Percentiles rank a stretch among this genome's conserved stretches.
Conservation (phyloP, 1,284 basidiomycete genomes). For the Trichosporon faecale region DNA sequence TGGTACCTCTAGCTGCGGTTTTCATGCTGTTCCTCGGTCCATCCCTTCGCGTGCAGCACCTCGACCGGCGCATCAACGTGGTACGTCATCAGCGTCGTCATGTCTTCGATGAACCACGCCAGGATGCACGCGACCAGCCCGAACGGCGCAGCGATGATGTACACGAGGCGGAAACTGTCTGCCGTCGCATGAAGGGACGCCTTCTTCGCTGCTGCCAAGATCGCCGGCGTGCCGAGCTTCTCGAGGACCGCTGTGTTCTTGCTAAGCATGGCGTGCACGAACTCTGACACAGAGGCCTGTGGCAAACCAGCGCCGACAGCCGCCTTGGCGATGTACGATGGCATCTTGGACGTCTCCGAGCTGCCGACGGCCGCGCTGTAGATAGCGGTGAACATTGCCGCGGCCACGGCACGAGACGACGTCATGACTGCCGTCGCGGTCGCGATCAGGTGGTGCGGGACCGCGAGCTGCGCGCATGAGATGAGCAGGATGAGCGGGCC, state of each 20-base stretch:
- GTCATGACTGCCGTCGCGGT: slow-evolving; percentile 27
- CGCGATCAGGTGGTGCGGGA: slow-evolving; percentile 30
- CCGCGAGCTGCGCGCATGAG: slow-evolving; percentile 25
- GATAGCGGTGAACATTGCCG: slow-evolving; percentile 23
- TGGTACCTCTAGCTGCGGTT: too few relatives aligned
- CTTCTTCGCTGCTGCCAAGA: slow-evolving; percentile 14
- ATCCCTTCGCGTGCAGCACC: slow-evolving; percentile 17
- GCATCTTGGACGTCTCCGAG: slow-evolving; percentile 19
- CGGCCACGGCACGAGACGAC: slow-evolving; percentile 24
- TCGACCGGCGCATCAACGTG: slow-evolving; percentile 20
- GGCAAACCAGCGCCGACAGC: slow-evolving; percentile 24
- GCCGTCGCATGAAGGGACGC: slow-evolving; percentile 9
- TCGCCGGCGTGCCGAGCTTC: slow-evolving; percentile 4
- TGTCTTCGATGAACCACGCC: slow-evolving; percentile 14
- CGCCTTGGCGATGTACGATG: slow-evolving; percentile 19
- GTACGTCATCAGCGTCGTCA: slow-evolving; percentile 16
- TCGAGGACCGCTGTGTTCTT: neutral
- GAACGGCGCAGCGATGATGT: slow-evolving; percentile 19
- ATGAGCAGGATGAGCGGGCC: slow-evolving; percentile 29
- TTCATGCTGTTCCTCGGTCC: neutral
- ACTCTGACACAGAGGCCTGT: slow-evolving; percentile 12
- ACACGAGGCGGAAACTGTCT: slow-evolving; percentile 16
- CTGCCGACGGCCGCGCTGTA: slow-evolving; percentile 22
- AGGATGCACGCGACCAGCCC: slow-evolving; percentile 15
- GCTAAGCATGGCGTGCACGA: slow-evolving; percentile 13